These are phyloP conservation scores for Wickerhamomyces mucosus DNA, from an alignment of 805 yeast genomes.

Conservation along the genomic window DNA sequence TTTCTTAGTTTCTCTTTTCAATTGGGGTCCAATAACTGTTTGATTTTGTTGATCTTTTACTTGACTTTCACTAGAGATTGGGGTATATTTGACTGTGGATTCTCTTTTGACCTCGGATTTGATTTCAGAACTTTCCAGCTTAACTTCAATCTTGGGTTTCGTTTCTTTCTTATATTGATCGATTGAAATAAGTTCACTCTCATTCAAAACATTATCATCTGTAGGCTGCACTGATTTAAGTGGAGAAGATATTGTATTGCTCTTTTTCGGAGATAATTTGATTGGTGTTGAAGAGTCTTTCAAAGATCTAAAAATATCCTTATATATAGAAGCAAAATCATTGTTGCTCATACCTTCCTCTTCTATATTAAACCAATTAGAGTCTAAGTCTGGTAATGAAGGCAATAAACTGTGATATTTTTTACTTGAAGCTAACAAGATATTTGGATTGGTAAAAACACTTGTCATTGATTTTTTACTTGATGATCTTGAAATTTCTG, in stretches of 20 bases:
- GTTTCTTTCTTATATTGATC: too few relatives aligned
- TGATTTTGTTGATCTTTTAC: constrained; percentile 1
- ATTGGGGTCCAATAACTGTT: constrained; percentile 1
- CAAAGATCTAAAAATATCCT: constrained; percentile 17
- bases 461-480: constrained; percentile 14
- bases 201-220: background rate
- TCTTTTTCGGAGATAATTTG: background rate
- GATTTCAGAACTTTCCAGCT: background rate
- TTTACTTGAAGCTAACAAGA: constrained; percentile 3
- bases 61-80: background rate
- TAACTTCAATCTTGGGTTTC: background rate
- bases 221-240: background rate
- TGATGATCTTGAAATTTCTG: constrained; percentile 16
- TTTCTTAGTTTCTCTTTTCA: constrained; percentile 1
- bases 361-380: constrained; percentile 16
- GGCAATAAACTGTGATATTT: constrained; percentile 21
- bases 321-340: constrained; percentile 22
- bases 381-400: constrained; percentile 19
- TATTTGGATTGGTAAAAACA: background rate
- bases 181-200: background rate
- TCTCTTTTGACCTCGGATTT: too few relatives aligned
- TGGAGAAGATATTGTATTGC: background rate
- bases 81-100: too few relatives aligned
- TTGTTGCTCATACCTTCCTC: constrained; percentile 11
- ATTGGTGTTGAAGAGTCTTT: constrained; percentile 1